Base-by-base conservation (phyloP, 2,329 filamentous ascomycete genomes). In the Fusarium stilboides region DNA sequence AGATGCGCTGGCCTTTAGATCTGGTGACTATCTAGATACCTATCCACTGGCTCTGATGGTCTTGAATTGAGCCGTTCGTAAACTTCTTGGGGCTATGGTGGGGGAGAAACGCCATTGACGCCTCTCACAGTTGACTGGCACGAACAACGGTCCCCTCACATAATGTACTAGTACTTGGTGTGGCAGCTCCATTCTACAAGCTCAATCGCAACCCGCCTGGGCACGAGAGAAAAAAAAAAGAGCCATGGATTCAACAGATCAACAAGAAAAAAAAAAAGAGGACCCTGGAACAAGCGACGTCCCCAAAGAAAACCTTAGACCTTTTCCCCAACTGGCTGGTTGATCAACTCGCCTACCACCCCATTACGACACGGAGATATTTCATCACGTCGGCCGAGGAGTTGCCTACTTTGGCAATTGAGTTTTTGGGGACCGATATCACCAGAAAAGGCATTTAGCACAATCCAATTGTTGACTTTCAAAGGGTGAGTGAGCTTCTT, bases 201-300 rank as follows among this genome's bases (percentile, higher is more conserved):
- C 67, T 70, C 67, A 70, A 70, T 64, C 51, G 62, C 39, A 54
- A 66, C 67, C 59, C 66, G 42, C 52, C 52, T 33, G 51, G 31
- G 36, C 36, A 60, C 39, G 34, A 43, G 50, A 33, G 44, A 43
- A 45, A 62, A 59, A 63, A 56, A 61, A 57, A 36, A 53, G 62
- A 56, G 62, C 65, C 62, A 62, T 63, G 53, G 63, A 75, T 75
- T 75, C 74, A 76, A 76, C 74, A 76, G 72, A 72, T 75, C 72
- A 74, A 73, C 73, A 67, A 71, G 62, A 72, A 64, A 57, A 70
- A 65, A 65, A 69, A 70, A 70, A 69, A 65, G 67, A 69, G 72
- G 70, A 67, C 57, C 72, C 72, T 58, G 65, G 49, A 46, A 68
- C 62, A 63, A 69, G 43, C 65, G 50, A 61, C 47, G 71, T 74